Evolutionary conservation across 1,139 yeast genomes (phyloP).

Genomic region (Pichia sp.): DNA sequence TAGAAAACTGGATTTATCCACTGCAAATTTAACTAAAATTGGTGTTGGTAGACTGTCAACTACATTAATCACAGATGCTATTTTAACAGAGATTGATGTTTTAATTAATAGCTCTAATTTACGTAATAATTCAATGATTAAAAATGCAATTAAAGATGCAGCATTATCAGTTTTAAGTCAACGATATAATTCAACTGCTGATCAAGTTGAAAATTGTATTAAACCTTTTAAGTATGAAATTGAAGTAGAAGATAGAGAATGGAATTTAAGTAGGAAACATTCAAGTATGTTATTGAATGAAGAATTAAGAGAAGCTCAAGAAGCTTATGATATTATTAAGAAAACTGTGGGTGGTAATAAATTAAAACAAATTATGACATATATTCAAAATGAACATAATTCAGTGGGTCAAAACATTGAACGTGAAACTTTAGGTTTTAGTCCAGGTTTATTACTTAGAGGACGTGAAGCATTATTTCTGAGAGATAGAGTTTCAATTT

Average conservation of each 20-base stretch:
- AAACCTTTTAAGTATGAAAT: constrained; percentile 97
- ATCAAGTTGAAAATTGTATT: constrained; percentile 96
- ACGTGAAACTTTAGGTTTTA: constrained; percentile 33
- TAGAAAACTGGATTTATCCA: constrained; percentile 74
- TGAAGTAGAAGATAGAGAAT: constrained; percentile 91
- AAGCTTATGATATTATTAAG: constrained; percentile 55
- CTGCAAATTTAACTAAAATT: constrained; percentile 78
- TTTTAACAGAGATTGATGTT: constrained; percentile 69
- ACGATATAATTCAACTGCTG: constrained; percentile 87
- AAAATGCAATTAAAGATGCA: constrained; percentile 75
- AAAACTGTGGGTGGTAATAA: constrained; percentile 77
- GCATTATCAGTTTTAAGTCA: constrained; percentile 72
- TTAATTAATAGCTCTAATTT: constrained; percentile 70
- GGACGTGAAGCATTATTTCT: constrained; percentile 87
- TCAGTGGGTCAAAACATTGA: constrained; percentile 40
- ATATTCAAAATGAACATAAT: constrained; percentile 49
- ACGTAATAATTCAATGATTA: constrained; percentile 78
- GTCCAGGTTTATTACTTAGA: constrained; percentile 50
- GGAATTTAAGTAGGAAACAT: constrained; percentile 79
- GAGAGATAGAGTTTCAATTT: constrained; percentile 63
- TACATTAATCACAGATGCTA: constrained; percentile 70
- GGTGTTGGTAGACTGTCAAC: constrained; percentile 94
- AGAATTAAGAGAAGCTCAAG: constrained; percentile 78
- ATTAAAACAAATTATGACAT: constrained; percentile 74
- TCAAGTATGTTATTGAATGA: constrained; percentile 69